These are phyloP conservation scores for Silene uniflora DNA, from an alignment of 148 eudicot species.

Conservation along the genomic window DNA sequence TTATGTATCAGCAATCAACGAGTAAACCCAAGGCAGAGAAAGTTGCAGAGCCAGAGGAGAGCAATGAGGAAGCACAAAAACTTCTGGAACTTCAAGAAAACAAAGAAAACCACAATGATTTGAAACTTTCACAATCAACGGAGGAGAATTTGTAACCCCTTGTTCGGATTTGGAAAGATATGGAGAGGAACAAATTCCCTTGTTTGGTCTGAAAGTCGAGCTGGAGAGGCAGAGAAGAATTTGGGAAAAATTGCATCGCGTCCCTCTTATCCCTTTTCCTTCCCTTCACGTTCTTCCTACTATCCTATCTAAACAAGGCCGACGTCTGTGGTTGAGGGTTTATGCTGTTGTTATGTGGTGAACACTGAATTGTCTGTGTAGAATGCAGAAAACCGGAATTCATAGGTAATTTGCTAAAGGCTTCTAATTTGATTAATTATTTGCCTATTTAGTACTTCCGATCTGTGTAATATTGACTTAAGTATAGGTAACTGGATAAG, in stretches of 20 bases:
- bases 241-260: no score
- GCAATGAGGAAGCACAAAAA: constrained; percentile 59
- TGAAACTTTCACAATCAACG: constrained; percentile 31
- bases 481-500: no score
- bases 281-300: no score
- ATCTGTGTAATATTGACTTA: no score
- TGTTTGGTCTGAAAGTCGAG: neutral
- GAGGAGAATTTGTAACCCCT: constrained; percentile 31
- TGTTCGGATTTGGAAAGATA: neutral
- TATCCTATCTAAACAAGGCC: no score
- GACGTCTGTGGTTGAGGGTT: neutral
- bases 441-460: neutral
- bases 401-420: no score
- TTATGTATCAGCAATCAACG: constrained; percentile 80
- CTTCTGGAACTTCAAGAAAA: constrained; percentile 70
- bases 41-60: constrained; percentile 38
- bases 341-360: neutral
- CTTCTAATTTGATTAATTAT: no score
- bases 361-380: neutral
- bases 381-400: neutral
- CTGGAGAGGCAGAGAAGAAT: neutral
- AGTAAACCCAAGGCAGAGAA: constrained; percentile 53
- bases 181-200: neutral
- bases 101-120: constrained; percentile 25
- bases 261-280: no score